Conservation (phyloP, 2,329 filamentous ascomycete species). For the Epichloe coenophiala region DNA sequence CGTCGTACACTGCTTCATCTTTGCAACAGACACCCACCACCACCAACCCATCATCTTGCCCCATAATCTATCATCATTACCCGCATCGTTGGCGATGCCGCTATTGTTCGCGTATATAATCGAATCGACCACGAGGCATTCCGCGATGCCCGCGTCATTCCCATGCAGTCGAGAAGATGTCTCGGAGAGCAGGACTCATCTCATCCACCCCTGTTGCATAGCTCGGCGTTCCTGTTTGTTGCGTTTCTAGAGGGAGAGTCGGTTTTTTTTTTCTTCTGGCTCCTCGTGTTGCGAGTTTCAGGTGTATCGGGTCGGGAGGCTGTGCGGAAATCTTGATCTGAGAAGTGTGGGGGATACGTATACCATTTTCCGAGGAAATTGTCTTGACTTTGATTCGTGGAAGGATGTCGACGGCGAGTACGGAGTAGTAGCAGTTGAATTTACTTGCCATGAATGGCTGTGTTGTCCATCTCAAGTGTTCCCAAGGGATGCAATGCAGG, state of each 20-base stretch:
- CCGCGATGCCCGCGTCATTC: background rate
- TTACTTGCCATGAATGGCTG: too few relatives aligned
- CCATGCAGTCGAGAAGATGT: background rate
- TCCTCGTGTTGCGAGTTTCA: background rate
- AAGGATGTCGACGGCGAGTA: too few relatives aligned
- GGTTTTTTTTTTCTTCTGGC: too few relatives aligned
- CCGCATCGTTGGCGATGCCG: background rate
- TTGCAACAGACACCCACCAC: background rate
- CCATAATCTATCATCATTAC: background rate
- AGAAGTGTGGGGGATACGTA: background rate
- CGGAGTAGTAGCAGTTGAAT: too few relatives aligned
- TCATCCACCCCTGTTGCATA: background rate
- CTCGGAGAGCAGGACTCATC: background rate
- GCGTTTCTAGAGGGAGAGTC: background rate
- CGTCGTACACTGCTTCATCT: background rate
- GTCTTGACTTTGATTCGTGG: background rate
- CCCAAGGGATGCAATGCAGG: too few relatives aligned
- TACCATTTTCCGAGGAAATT: background rate
- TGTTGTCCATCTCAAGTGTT: too few relatives aligned
- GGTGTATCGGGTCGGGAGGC: background rate
- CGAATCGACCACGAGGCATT: background rate
- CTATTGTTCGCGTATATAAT: conserved; percentile 2
- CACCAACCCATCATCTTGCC: background rate
- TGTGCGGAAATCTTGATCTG: background rate
- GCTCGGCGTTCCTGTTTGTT: conserved; percentile 1